Evolutionary conservation across 805 yeast species (phyloP).

Genomic region (Groenewaldozyma salmanticensis): DNA sequence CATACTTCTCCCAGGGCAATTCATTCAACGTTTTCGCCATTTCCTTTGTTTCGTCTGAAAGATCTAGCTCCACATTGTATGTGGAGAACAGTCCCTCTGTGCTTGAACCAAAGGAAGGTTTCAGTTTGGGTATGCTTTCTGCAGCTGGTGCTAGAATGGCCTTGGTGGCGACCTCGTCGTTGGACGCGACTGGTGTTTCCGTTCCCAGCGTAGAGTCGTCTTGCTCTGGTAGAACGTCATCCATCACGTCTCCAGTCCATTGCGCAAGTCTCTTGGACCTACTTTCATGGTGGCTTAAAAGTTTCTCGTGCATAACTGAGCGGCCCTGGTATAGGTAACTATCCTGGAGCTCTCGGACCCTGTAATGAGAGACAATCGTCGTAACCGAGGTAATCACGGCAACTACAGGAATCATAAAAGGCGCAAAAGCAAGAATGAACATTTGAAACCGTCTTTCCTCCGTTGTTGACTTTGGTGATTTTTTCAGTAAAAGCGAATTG

Average conservation of each 20-base stretch:
- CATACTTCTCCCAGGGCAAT: conserved; percentile 68
- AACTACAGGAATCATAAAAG: conserved; percentile 15
- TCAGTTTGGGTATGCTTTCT: not conserved
- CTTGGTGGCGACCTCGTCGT: not conserved
- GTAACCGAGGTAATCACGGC: conserved; percentile 13
- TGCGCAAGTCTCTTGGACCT: conserved; percentile 11
- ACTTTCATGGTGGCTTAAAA: not conserved
- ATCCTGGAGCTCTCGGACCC: conserved; percentile 10
- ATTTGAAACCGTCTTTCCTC: conserved; percentile 12
- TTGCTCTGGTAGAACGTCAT: conserved; percentile 9
- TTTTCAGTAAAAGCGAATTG: too few relatives aligned
- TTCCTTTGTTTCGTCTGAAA: conserved; percentile 27
- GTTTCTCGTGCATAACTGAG: not conserved
- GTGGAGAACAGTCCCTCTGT: conserved; percentile 12
- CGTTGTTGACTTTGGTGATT: too few relatives aligned
- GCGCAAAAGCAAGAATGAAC: conserved; percentile 5
- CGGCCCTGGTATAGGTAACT: not conserved
- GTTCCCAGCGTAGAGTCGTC: not conserved
- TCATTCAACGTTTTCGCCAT: conserved; percentile 49
- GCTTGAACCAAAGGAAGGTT: conserved; percentile 9
- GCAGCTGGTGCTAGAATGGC: not conserved
- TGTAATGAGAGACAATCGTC: conserved; percentile 13
- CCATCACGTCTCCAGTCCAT: conserved; percentile 12
- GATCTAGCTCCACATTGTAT: conserved; percentile 18
- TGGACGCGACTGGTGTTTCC: conserved; percentile 1